Evolutionary conservation across 192 early-diverging fungal genomes (phyloP), one percentile per base, ranked within the genome.

Genomic region (Entomortierella parvispora): DNA sequence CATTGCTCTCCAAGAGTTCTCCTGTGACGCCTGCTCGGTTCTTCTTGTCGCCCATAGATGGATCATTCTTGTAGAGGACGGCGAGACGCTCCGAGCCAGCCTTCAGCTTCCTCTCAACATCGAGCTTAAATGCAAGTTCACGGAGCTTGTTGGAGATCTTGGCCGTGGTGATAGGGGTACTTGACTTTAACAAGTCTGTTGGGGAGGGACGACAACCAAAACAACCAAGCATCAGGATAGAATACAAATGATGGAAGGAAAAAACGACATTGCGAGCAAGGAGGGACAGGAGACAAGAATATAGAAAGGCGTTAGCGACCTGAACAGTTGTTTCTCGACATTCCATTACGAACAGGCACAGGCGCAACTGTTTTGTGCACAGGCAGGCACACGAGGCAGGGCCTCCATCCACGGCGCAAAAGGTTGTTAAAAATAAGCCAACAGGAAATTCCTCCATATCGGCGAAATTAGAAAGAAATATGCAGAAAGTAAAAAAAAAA

Each of bases 51-150:
- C 80, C 81, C 53, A 74, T 63, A 17, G 82, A 77, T 18, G 84
- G 84, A 48, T 88, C 81, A 48, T 79, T 74, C 64, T 84, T 83
- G 33, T 83, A 80, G 6, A 67, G 50, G 7, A 83, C 81, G 40
- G 84, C 87, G 66, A 97, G 89, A 47, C 88, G 82, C 68, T 94
- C 88, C 12, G 91, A 92, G 31, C 93, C 95, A 31, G 88, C 91
- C 65, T 90, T 85, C n/a, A 99, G 90, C 81, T 96, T 96, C 68
- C 86, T 90, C 83, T 99, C 98, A 22, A 99, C 91, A 56, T 96
- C 93, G 17, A 99, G 88, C 82, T 98, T 97, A 70, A 89, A 91
- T 37, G 90, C 90, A 32, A 97, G 86, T 80, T 97, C 95, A 37
- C 89, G 87, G 22, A 98, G 84, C 80, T 95, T 96, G 71, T 91